phyloP scores from a whole-genome alignment of 306 rosid species.

The Vigna nakashimae region DNA sequence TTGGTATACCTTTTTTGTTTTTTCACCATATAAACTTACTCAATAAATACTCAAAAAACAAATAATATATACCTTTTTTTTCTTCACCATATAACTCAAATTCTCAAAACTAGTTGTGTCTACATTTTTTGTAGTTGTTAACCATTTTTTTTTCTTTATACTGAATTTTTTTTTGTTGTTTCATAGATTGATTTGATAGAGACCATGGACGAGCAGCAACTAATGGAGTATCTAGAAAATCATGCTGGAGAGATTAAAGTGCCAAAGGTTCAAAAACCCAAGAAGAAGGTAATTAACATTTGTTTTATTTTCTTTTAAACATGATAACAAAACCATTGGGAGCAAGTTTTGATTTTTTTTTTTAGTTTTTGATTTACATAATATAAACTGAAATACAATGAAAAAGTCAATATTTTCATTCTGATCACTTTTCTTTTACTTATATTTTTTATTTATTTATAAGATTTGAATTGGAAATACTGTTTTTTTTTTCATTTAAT shows the following conservation, averaged over 20 bases:
- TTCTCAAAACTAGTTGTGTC: no score
- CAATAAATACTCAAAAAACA: no score
- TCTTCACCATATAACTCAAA: no score
- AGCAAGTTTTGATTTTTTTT: background rate
- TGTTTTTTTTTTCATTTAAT: background rate
- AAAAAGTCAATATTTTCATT: background rate
- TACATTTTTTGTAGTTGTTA: no score
- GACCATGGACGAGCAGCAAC: constrained; percentile 41
- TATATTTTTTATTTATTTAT: no score
- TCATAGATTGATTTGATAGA: constrained; percentile 45
- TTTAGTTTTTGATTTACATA: no score
- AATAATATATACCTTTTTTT: no score
- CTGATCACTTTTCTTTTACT: no score
- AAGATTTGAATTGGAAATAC: no score
- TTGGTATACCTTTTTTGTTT: no score
- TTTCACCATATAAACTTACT: no score
- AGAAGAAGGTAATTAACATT: constrained; percentile 37
- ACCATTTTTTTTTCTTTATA: background rate
- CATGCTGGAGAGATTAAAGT: constrained; percentile 22
- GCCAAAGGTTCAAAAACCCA: constrained; percentile 21
- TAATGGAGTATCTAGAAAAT: constrained; percentile 35
- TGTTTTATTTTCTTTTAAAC: background rate
- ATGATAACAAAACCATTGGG: background rate
- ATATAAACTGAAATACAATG: background rate
- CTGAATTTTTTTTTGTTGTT: background rate